Evolutionary conservation across 2,329 filamentous ascomycete species (phyloP).

Genomic region (Beauveria australis): DNA sequence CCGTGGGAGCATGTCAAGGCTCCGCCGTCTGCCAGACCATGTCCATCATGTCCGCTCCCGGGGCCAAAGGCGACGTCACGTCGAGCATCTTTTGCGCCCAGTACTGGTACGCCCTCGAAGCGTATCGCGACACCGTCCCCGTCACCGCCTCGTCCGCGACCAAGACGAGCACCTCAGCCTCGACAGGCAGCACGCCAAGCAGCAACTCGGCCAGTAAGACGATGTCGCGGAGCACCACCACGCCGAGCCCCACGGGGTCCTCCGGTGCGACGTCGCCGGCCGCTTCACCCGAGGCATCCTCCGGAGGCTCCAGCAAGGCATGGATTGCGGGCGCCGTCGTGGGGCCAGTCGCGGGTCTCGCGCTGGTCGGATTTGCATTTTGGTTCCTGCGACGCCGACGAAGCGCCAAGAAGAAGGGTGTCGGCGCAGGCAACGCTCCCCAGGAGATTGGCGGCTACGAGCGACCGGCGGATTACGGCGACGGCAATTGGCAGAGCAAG

Average conservation of each 20-base stretch:
- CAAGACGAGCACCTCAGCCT: not conserved
- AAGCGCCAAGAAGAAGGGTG: not conserved
- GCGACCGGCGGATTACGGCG: not conserved
- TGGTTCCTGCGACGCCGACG: constrained; percentile 4
- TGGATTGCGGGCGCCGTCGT: constrained; percentile 8
- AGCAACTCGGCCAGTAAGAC: constrained; percentile 3
- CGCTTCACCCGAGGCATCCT: not conserved
- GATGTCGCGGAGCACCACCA: not conserved
- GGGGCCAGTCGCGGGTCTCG: not conserved
- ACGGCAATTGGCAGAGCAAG: constrained; percentile 1
- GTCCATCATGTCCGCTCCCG: constrained; percentile 5
- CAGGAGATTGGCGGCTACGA: constrained; percentile 10
- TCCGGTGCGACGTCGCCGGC: not conserved
- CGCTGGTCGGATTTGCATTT: constrained; percentile 1
- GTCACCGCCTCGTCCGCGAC: not conserved
- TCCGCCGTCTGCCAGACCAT: constrained; percentile 7
- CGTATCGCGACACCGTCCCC: constrained; percentile 5
- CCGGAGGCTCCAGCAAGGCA: not conserved
- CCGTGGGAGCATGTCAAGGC: not conserved
- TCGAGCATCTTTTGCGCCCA: constrained; percentile 10
- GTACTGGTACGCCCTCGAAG: constrained; percentile 6
- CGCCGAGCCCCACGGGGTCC: not conserved
- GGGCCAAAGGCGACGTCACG: not conserved
- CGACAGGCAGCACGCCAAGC: constrained; percentile 1
- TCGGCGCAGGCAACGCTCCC: not conserved